Evolutionary conservation across 1,284 basidiomycete species (phyloP), one percentile per base, ranked within the genome.

Genomic region (Ceratorhiza oryzae-sativae): DNA sequence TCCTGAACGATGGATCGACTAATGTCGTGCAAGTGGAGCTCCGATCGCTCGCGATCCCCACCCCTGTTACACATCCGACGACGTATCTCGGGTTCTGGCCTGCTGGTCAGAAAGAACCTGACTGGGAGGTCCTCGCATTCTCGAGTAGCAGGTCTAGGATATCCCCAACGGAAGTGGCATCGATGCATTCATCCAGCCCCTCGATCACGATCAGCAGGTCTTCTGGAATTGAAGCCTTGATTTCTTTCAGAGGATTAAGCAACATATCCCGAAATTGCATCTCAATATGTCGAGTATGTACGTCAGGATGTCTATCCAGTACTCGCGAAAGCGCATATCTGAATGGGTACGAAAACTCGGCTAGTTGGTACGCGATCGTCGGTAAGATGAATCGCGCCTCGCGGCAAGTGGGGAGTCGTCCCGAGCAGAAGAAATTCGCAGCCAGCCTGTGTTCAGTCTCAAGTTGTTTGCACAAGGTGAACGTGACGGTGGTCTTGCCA

Each of bases 151-250:
- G 10, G 4, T 13, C 27, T n/a, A 59, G 36, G 6, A 59, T n/a
- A 10, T n/a, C 30, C 6, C 39, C 36, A 10, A 59, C 56, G 10
- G 13, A 18, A 15, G 12, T 9, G 18, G 3, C 18, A 39, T 39
- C n/a, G 18, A 10, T n/a, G 20, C 56, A 59, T 39, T 59, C 56
- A 41, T 59, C 56, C n/a, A 59, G 32, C 9, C 30, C 56, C 15
- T 59, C 56, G 23, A 59, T 41, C 6, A 59, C 56, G 30, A 59
- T 34, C 10, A 59, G 15, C 4, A 59, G 30, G n/a, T 59, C 23
- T 4, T 20, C 23, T 10, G 56, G 36, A 18, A 59, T 4, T 9
- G 56, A 13, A 10, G 34, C 36, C n/a, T 39, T 13, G 3, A 59
- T 34, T 10, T 41, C 9, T 15, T 20, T 13, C 32, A 59, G 32